phyloP scores from a whole-genome alignment of 2,329 filamentous ascomycete species.

The Colletotrichum sp. region DNA sequence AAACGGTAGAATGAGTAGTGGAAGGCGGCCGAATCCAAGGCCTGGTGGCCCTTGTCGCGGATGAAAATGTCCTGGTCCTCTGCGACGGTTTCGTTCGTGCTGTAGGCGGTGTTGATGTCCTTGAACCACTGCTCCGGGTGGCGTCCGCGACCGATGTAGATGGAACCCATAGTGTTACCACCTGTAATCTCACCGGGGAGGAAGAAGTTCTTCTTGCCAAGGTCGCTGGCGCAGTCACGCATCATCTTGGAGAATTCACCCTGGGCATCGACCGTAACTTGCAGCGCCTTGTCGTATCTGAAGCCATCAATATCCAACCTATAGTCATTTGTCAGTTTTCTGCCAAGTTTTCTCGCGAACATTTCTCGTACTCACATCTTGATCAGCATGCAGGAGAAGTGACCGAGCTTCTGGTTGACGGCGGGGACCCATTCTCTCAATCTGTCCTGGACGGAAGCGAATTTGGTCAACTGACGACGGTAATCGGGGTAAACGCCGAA shows the following conservation, averaged over 20 bases:
- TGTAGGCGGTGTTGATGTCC: slow-evolving; percentile 24
- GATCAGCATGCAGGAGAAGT: slow-evolving; percentile 69
- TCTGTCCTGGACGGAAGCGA: slow-evolving; percentile 71
- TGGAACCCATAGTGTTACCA: slow-evolving; percentile 63
- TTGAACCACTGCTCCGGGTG: slow-evolving; percentile 35
- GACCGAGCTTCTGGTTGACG: slow-evolving; percentile 61
- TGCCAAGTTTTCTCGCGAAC: accelerated
- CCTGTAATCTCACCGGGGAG: slow-evolving; percentile 69
- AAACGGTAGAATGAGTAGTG: slow-evolving; percentile 38
- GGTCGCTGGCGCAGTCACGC: slow-evolving; percentile 57
- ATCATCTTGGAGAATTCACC: slow-evolving; percentile 63
- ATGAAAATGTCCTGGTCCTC: slow-evolving; percentile 44
- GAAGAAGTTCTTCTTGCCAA: slow-evolving; percentile 69
- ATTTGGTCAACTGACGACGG: slow-evolving; percentile 69
- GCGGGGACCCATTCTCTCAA: slow-evolving; percentile 67
- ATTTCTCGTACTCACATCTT: slow-evolving; percentile 33
- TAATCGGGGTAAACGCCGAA: slow-evolving; percentile 69
- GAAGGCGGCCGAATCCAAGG: slow-evolving; percentile 48
- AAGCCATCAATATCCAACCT: slow-evolving; percentile 69
- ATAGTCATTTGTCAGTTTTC: not conserved
- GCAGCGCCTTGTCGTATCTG: slow-evolving; percentile 71
- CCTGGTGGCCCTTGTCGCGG: slow-evolving; percentile 59
- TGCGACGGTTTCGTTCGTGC: slow-evolving; percentile 18
- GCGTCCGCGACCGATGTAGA: slow-evolving; percentile 67
- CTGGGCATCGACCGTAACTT: slow-evolving; percentile 66